These are phyloP conservation scores for Pseudonitzschia delicatissima DNA, from an alignment of 108 stramenopile species.

Conservation along the genomic window DNA sequence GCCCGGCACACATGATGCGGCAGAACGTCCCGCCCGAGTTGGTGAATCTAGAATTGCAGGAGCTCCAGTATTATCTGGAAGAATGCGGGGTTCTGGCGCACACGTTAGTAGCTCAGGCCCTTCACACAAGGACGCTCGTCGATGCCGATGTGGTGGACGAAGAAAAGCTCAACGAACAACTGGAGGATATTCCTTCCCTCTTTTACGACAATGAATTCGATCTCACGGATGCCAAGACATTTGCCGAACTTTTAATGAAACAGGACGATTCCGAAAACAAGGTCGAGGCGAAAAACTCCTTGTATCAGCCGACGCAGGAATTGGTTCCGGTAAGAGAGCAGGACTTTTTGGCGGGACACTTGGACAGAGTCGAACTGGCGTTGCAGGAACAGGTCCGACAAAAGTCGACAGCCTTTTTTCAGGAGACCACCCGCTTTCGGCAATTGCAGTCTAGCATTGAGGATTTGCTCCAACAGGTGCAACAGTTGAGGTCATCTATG, in stretches of 20 bases:
- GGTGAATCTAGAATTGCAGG: slow-evolving; percentile 21
- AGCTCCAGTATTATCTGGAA: slow-evolving; percentile 37
- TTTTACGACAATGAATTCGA: slow-evolving; percentile 75
- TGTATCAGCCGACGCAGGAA: slow-evolving; percentile 43
- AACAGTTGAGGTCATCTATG: slow-evolving; percentile 40
- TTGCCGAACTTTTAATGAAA: slow-evolving; percentile 60
- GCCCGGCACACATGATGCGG: slow-evolving; percentile 1
- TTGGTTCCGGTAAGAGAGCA: slow-evolving; percentile 59
- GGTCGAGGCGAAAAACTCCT: slow-evolving; percentile 8
- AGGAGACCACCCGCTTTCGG: slow-evolving; percentile 82
- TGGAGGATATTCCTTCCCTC: slow-evolving; percentile 51
- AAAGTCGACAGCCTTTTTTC: slow-evolving; percentile 76
- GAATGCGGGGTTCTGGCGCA: slow-evolving; percentile 44
- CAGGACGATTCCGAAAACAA: slow-evolving; percentile 35
- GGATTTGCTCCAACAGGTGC: slow-evolving; percentile 63
- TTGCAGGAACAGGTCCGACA: slow-evolving; percentile 77
- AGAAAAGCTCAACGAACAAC: slow-evolving; percentile 13
- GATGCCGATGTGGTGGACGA: slow-evolving; percentile 18
- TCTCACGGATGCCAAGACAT: slow-evolving; percentile 76
- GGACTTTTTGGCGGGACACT: slow-evolving; percentile 59
- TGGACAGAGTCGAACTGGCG: slow-evolving; percentile 80
- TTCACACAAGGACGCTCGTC: slow-evolving; percentile 18
- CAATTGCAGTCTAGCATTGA: slow-evolving; percentile 66
- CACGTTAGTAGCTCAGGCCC: slow-evolving; percentile 24
- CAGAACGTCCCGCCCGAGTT: slow-evolving; percentile 38